These are phyloP conservation scores for Trichosanthes cucumerina DNA, from an alignment of 306 rosid genomes.

Conservation along the genomic window DNA sequence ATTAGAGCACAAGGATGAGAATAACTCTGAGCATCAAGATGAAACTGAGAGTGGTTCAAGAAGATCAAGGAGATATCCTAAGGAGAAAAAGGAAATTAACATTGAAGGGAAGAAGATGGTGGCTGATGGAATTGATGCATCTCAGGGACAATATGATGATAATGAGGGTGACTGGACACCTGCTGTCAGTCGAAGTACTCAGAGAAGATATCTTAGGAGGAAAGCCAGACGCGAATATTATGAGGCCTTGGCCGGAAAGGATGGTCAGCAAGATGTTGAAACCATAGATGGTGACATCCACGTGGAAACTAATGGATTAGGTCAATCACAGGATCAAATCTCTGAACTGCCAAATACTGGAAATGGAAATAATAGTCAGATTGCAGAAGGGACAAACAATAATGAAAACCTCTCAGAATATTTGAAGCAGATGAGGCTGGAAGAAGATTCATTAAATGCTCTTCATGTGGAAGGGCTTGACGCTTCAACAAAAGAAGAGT, in stretches of 20 bases:
- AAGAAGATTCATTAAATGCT: conserved; percentile 31
- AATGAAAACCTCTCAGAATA: conserved; percentile 31
- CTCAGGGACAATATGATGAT: conserved; percentile 55
- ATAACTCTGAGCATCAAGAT: conserved; percentile 30
- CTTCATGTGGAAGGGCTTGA: conserved; percentile 23
- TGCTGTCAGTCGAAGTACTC: conserved; percentile 84
- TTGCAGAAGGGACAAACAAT: conserved; percentile 24
- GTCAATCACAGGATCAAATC: conserved; percentile 17
- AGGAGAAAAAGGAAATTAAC: conserved; percentile 52
- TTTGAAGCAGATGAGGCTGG: conserved; percentile 40
- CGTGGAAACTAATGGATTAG: conserved; percentile 25
- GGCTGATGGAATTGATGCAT: conserved; percentile 69
- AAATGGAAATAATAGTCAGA: conserved; percentile 20
- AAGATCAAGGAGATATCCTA: conserved; percentile 34
- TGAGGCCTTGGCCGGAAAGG: conserved; percentile 36
- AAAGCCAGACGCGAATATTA: conserved; percentile 55
- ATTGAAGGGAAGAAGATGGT: conserved; percentile 74
- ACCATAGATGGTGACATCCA: conserved; percentile 8
- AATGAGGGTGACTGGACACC: conserved; percentile 73
- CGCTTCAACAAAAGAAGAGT: conserved; percentile 14
- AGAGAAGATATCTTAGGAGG: conserved; percentile 71
- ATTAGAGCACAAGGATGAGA: conserved; percentile 21
- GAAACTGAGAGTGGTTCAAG: conserved; percentile 16
- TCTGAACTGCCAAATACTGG: conserved; percentile 18
- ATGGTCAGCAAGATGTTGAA: conserved; percentile 31